Conservation (phyloP, 2,329 filamentous ascomycete genomes). For the Xylariales sp. region DNA sequence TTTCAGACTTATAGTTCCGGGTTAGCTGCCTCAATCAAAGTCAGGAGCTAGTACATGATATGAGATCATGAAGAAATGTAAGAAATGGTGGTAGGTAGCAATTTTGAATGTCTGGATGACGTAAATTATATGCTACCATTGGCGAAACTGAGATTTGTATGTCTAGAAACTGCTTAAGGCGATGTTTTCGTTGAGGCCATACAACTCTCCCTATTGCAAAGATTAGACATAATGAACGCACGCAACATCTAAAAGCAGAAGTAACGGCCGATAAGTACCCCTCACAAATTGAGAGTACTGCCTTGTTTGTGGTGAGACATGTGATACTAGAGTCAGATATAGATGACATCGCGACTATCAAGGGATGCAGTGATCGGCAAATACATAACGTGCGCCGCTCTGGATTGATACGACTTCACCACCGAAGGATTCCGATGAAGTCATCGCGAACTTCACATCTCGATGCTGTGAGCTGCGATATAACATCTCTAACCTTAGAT, state of each 20-base stretch:
- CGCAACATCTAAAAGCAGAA: not conserved
- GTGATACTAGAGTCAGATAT: not conserved
- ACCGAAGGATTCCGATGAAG: conserved; percentile 6
- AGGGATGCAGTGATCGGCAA: not conserved
- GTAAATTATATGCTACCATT: not conserved
- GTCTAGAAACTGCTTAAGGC: not conserved
- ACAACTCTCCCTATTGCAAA: not conserved
- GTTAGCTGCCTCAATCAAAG: not conserved
- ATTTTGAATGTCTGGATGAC: not conserved
- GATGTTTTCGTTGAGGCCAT: not conserved
- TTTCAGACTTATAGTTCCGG: not conserved
- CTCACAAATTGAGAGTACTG: not conserved
- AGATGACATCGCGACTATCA: not conserved
- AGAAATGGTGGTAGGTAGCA: fast-evolving
- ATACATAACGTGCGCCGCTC: not conserved
- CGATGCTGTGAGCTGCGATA: not conserved
- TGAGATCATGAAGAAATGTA: not conserved
- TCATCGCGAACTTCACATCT: conserved; percentile 11
- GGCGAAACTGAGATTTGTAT: not conserved
- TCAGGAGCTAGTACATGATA: not conserved
- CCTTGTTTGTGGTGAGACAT: not conserved
- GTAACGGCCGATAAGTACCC: no score
- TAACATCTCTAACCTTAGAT: conserved; percentile 12
- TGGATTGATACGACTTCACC: not conserved
- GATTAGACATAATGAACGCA: not conserved